phyloP scores from a whole-genome alignment of 2,329 filamentous ascomycete species.

The Alternaria tenuissima region DNA sequence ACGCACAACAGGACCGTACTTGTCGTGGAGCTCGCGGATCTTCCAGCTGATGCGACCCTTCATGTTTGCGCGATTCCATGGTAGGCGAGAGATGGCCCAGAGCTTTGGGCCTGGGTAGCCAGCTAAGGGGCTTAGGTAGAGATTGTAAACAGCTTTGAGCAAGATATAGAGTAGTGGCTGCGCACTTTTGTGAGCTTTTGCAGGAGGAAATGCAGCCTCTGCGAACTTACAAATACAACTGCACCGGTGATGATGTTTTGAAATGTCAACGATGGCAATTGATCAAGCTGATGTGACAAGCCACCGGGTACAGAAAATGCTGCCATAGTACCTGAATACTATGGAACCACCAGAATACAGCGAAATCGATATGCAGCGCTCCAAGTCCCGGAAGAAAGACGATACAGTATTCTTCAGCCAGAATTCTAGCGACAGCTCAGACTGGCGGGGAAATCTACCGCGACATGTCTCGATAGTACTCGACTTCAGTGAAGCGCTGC shows the following conservation, averaged over 20 bases:
- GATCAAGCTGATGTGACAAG: not conserved
- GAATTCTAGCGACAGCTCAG: not conserved
- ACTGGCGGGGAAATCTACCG: not conserved
- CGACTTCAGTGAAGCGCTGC: not conserved
- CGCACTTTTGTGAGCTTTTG: not conserved
- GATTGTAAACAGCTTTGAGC: conserved; percentile 6
- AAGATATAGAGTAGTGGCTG: not conserved
- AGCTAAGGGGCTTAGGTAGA: conserved; percentile 14
- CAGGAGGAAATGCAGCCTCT: not conserved
- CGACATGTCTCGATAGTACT: not conserved
- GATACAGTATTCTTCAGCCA: not conserved
- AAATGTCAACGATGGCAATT: not conserved
- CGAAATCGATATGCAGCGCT: not conserved
- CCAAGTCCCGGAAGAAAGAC: not conserved
- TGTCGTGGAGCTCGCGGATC: conserved; percentile 8
- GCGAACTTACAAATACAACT: conserved; percentile 1
- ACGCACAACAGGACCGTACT: conserved; percentile 12
- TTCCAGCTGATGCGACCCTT: conserved; percentile 11
- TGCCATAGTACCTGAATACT: not conserved
- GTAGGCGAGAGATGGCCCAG: conserved; percentile 15
- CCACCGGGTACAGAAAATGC: not conserved
- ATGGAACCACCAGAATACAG: not conserved
- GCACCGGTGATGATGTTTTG: not conserved
- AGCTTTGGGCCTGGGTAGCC: conserved; percentile 18
- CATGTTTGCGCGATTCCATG: conserved; percentile 8